phyloP scores from a whole-genome alignment of 192 early-diverging fungal species.

The Coemansia sp. region DNA sequence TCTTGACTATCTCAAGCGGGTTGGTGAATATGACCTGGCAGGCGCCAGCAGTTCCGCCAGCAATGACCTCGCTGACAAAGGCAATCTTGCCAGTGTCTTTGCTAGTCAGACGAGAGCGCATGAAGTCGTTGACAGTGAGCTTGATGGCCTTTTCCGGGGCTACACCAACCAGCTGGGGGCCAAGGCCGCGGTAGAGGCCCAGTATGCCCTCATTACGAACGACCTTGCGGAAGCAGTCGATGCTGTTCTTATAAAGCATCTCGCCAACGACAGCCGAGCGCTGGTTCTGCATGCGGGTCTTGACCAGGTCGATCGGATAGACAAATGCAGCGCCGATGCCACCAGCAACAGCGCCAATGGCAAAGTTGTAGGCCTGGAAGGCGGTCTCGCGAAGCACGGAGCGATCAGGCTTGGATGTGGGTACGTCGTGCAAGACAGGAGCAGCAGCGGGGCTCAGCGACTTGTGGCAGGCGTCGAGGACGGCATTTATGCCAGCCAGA shows the following conservation, averaged over 20 bases:
- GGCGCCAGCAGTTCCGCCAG: slow-evolving; percentile 83
- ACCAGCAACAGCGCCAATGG: slow-evolving; percentile 84
- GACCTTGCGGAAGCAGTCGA: slow-evolving; percentile 96
- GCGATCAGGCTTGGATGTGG: slow-evolving; percentile 3
- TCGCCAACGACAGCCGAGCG: slow-evolving; percentile 85
- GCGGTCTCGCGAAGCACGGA: slow-evolving; percentile 44
- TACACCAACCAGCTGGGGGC: slow-evolving; percentile 91
- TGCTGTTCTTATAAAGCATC: slow-evolving; percentile 89
- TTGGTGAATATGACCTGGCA: slow-evolving; percentile 94
- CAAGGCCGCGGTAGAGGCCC: slow-evolving; percentile 90
- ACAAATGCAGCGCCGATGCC: slow-evolving; percentile 92
- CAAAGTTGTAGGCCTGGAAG: slow-evolving; percentile 70
- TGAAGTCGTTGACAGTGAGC: slow-evolving; percentile 93
- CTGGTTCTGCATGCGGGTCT: slow-evolving; percentile 99
- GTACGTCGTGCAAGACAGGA: slow-evolving; percentile 8
- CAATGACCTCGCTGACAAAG: slow-evolving; percentile 76
- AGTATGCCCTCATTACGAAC: slow-evolving; percentile 84
- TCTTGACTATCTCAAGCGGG: slow-evolving; percentile 98
- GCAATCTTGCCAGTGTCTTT: slow-evolving; percentile 72
- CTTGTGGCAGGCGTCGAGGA: slow-evolving; percentile 24
- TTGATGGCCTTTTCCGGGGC: slow-evolving; percentile 99
- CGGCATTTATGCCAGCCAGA: slow-evolving; percentile 14
- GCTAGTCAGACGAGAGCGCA: slow-evolving; percentile 67
- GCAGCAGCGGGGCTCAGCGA: slow-evolving; percentile 24
- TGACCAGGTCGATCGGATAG: slow-evolving; percentile 97